A percentile compares a stretch with the other conserved stretches of the same genome.
phyloP scores from a whole-genome alignment of 345 rosid genomes.

The Rhodamnia rubescens region DNA sequence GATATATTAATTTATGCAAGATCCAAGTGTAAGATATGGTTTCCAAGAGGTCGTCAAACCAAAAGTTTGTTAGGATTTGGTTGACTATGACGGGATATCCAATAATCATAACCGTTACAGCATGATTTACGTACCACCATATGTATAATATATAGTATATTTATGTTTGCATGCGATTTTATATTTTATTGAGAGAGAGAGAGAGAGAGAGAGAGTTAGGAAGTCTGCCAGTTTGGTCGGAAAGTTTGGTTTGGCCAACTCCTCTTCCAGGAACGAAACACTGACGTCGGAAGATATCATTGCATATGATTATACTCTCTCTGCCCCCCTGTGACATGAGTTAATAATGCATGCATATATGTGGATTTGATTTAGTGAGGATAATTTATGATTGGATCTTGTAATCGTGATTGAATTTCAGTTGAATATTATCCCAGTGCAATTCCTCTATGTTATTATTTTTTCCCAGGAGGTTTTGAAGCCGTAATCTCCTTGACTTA shows the following conservation, averaged over 20 bases:
- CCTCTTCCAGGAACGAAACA: constrained; percentile 39
- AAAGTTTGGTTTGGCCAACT: constrained; percentile 59
- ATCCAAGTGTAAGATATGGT: not conserved
- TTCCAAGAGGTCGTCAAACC: not conserved
- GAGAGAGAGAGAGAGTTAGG: not conserved
- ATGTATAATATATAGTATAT: constrained; percentile 3
- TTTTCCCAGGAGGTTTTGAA: not conserved
- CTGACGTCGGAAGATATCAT: constrained; percentile 19
- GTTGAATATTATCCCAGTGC: not conserved
- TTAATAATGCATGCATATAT: not conserved
- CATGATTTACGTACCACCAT: constrained; percentile 40
- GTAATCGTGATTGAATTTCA: not conserved
- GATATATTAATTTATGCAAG: not conserved
- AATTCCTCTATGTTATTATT: not conserved
- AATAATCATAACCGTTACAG: constrained; percentile 66
- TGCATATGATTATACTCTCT: not conserved
- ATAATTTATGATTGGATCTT: not conserved
- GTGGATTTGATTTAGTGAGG: not conserved
- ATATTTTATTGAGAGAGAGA: not conserved
- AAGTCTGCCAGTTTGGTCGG: constrained; percentile 30
- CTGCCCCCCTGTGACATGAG: not conserved
- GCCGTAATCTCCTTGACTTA: not conserved
- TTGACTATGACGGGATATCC: constrained; percentile 45
- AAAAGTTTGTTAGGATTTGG: constrained; percentile 61
- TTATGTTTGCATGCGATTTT: constrained; percentile 7